Evolutionary conservation across 306 rosid species (phyloP), one percentile per base, ranked within the genome.

Genomic region (Ormosia emarginata): DNA sequence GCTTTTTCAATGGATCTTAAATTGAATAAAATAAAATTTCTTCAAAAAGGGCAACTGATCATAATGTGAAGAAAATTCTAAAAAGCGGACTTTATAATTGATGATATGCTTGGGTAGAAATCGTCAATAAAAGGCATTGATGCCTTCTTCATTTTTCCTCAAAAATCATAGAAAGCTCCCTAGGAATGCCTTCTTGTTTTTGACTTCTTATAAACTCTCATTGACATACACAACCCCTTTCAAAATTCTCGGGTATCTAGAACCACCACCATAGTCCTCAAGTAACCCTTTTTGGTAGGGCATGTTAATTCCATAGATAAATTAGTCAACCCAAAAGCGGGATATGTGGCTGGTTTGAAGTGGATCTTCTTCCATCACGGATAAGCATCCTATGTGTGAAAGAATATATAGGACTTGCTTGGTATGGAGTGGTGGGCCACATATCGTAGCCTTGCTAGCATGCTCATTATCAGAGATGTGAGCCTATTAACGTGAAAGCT

Each of bases 351-450:
- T 50, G 70, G 62, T 65, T 53, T 62, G 47, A 72, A 63, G 73
- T 14, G 17, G 3, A 52, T 18, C 0, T 29, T 39, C 66, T 18
- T 80, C 1, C 1, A 15, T 15, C 49, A 64, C 4, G 59, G 68
- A 74, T 55, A 66, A 74, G 85, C 50, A 81, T 81, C 81, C 85
- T 41, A 81, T 81, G 85, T 12, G 12, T 13, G 6, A 14, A 17
- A 24, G 37, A 61, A 14, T 8, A 29, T 50, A 29, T 58, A 59
- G 44, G 30, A 44, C 10, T 3, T 56, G 4, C 41, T 74, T 57
- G 56, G 49, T 24, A 24, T 24, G 24, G 24, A 24, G 24, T 24
- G 24, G 24, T 24, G 1, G 24, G 24, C 24, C 24, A 24, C 24
- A 24, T 24, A 24, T 24, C 24, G 24, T 24, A 24, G 24, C 24